These are phyloP conservation scores for Entrophospora sp. DNA, from an alignment of 192 early-diverging fungal species.

Conservation along the genomic window DNA sequence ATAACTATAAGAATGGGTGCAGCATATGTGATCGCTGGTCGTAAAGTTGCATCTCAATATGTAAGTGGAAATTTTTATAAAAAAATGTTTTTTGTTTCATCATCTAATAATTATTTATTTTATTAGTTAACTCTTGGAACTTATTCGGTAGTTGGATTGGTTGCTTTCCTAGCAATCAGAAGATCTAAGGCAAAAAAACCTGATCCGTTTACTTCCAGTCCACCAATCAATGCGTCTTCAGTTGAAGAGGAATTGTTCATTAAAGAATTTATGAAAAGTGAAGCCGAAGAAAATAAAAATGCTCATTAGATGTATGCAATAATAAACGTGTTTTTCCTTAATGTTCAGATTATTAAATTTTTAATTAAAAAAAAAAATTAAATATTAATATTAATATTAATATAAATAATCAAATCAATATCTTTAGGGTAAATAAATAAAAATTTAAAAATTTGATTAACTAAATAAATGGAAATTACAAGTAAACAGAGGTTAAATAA, in stretches of 20 bases:
- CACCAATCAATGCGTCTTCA: constrained; percentile 36
- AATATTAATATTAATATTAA: too few species aligned
- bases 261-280: constrained; percentile 35
- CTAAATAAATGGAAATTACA: too few species aligned
- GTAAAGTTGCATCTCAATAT: not conserved
- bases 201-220: constrained; percentile 18
- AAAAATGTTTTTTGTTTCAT: not conserved
- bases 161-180: not conserved
- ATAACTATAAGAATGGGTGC: not conserved
- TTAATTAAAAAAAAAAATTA: too few species aligned
- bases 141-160: not conserved
- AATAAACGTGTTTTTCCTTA: too few species aligned
- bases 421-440: too few species aligned
- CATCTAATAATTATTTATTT: not conserved
- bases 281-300: constrained; percentile 31
- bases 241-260: constrained; percentile 40
- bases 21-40: not conserved
- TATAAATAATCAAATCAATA: too few species aligned
- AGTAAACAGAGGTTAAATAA: too few species aligned
- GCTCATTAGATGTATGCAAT: too few species aligned
- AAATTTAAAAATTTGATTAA: too few species aligned
- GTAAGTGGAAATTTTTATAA: not conserved
- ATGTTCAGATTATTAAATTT: too few species aligned
- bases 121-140: not conserved
- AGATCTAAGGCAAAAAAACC: not conserved